Percentiles rank a stretch among this genome's conserved stretches.
Conservation (phyloP, 2,329 filamentous ascomycete genomes). For the Colletotrichum viniferum region DNA sequence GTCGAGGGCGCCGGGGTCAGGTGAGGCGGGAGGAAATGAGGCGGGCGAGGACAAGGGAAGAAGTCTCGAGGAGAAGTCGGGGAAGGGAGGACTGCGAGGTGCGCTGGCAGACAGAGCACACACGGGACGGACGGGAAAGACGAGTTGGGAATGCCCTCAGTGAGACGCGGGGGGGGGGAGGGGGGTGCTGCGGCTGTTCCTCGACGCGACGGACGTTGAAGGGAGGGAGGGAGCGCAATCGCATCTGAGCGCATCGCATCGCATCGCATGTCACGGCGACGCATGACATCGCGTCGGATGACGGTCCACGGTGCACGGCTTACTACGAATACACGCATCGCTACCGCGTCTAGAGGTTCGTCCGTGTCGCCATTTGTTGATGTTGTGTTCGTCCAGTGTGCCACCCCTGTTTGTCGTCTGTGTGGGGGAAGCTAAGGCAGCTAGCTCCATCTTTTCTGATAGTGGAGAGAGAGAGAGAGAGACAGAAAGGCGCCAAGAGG, state of each 20-base stretch:
- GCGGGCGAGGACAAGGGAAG: neutral
- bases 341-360: neutral
- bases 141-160: slow-evolving; percentile 22
- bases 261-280: slow-evolving; percentile 10
- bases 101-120: neutral
- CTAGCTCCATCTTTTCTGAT: neutral
- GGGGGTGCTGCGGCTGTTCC: neutral
- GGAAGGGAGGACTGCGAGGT: neutral
- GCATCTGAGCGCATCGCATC: neutral
- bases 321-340: neutral
- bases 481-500: neutral
- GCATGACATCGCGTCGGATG: slow-evolving; percentile 21
- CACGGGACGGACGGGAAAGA: neutral
- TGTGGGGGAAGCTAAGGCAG: neutral
- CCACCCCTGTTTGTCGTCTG: neutral
- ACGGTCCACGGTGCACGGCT: neutral
- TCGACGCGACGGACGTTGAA: neutral
- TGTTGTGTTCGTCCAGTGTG: slow-evolving; percentile 10
- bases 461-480: neutral
- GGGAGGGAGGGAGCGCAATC: neutral
- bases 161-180: slow-evolving; percentile 9
- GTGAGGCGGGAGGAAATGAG: neutral
- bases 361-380: neutral
- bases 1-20: neutral
- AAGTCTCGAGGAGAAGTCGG: neutral